Conservation (phyloP, 2,329 filamentous ascomycete genomes). For the Fusarium phyllophilum region DNA sequence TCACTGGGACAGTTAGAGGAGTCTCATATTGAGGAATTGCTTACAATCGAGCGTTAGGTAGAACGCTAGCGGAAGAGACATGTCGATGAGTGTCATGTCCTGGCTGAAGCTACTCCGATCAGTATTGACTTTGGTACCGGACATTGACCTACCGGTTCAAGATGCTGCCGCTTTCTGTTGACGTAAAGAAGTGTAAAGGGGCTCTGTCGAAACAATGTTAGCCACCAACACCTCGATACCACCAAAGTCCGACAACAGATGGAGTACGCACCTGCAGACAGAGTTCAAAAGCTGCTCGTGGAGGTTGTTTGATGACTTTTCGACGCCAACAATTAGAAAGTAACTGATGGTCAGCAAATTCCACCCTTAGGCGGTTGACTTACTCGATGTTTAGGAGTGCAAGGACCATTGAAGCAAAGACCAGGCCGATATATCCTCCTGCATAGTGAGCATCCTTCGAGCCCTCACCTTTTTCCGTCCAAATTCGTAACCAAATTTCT, state of each 20-base stretch:
- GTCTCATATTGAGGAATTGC: background rate
- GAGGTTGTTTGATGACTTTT: slow-evolving; percentile 38
- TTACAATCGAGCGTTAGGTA: slow-evolving; percentile 45
- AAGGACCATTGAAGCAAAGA: slow-evolving; percentile 26
- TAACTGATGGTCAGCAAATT: slow-evolving; percentile 14
- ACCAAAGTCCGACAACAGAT: background rate
- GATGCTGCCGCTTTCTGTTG: slow-evolving; percentile 53
- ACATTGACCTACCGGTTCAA: too few species aligned
- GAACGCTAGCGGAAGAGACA: slow-evolving; percentile 50
- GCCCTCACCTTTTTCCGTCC: slow-evolving; percentile 41
- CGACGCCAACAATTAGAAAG: slow-evolving; percentile 40
- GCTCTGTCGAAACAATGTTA: slow-evolving; percentile 42
- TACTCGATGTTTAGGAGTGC: slow-evolving; percentile 21
- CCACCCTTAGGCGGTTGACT: background rate
- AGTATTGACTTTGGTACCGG: too few species aligned
- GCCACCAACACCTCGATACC: accelerated
- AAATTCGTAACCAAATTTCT: slow-evolving; percentile 44
- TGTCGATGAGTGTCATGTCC: slow-evolving; percentile 56
- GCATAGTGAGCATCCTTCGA: slow-evolving; percentile 32
- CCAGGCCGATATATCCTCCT: slow-evolving; percentile 40
- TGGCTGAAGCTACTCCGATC: slow-evolving; percentile 53
- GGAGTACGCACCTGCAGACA: slow-evolving; percentile 15
- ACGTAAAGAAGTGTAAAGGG: slow-evolving; percentile 54
- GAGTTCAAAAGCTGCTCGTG: slow-evolving; percentile 37
- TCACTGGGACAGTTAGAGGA: slow-evolving; percentile 35